Evolutionary conservation across 352 stramenopile species (phyloP), one percentile per base, ranked within the genome.

Genomic region (Globisporangium takayamanum): DNA sequence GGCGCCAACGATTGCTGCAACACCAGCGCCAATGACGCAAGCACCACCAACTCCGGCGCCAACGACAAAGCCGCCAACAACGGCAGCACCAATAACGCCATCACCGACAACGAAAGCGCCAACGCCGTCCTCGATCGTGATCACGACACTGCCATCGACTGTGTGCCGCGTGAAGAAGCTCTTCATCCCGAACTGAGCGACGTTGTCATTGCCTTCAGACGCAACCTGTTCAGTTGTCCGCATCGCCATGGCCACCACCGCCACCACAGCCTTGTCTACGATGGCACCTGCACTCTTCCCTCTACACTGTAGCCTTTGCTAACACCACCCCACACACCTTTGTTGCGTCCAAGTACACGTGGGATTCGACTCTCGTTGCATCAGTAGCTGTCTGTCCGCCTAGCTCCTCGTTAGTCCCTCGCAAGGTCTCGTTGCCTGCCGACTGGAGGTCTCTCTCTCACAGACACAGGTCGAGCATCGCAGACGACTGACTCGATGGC

Each of bases 401-500:
- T 39, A 11, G 7, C 8, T 12, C 1, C 33, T 51, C 46, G 46
- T 51, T 51, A 0, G 20, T 39, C 25, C 22, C 48, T 26, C 48
- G 14, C 7, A 22, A 6, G 3, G 3, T 42, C 25, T 41, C 25
- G 15, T 3, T 39, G 5, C 39, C 48, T 11, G 4, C 3, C 18
- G 15, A 7, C 15, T 8, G 2, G 16, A 28, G 5, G 14, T 18
- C 46, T 18, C 25, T 37, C 12, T 25, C 48, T 66, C 49, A 80
- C 18, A 86, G 61, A 47, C 67, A 81, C 57, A 84, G 50, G 50
- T 83, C 69, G 16, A 84, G 65, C 67, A 81, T 74, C 62, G 67
- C 66, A 16, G 26, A 59, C 30, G 70, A 57, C 22, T 81, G 64
- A 37, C 18, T 18, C 41, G 63, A 61, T 15, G 78, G 62, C 26